Base-by-base conservation (phyloP, 306 rosid genomes). In the Quercus rubra region DNA sequence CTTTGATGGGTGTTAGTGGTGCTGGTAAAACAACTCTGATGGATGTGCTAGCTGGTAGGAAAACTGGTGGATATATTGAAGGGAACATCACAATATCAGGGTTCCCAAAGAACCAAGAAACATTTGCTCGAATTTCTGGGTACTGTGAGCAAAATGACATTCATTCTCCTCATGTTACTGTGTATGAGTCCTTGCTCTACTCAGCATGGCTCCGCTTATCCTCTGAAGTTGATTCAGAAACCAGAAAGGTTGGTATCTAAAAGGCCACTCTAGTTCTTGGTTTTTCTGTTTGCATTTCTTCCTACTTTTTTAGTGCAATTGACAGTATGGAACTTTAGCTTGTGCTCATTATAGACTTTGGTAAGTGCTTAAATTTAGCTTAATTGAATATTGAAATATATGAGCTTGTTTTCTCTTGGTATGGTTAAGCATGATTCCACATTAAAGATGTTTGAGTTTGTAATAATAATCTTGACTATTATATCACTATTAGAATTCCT, bases 1-100 rank as follows among this genome's bases (percentile, higher is more conserved):
- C 98, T 78, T 85, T 94, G 3, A 94, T 94, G 98, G 98, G 97
- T 30, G 90, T 94, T 27, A 92, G 97, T 46, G 98, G 98, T 59
- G 98, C 97, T 73, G 98, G 98, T n/a, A 94, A 94, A 85, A 94
- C 97, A 55, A 94, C 98, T 59, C 74, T 94, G 67, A 94, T 94
- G 98, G 98, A 94, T 84, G 98, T 94, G 14, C 83, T 94, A 55
- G 92, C 97, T 4, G 97, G 97, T 33, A 88, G 97, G 88, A 94
- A 94, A 87, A 94, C 97, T 6, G 92, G 97, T 1, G 97, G 98
- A 62, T 89, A 91, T 79, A 85, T 94, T 56, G 91, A 90, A 4
- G 98, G 98, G 27, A 80, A 70, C 72, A 78, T 94, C 81, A 88
- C 69, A 80, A 82, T 94, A 76, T 94, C 97, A 1, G 97, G 98